Base-by-base conservation (phyloP, 495 filamentous ascomycete species). In the Aspergillus asperescens region DNA sequence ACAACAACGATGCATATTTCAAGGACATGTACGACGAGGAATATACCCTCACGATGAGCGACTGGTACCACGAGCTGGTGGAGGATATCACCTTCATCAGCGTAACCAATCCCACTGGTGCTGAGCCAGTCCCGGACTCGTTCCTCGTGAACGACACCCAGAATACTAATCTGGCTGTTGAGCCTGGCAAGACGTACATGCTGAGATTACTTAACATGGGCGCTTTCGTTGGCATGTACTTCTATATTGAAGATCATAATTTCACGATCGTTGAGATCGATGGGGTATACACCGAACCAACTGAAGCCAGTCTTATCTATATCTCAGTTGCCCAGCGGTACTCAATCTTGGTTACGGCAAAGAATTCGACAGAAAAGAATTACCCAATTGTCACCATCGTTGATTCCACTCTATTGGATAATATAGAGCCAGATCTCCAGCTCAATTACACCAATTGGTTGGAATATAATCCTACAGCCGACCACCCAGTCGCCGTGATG, bases 371-470 rank as follows among this genome's bases (percentile, higher is more conserved):
- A 0, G 66, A 70, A 3, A 69, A 73, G 27, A 90, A 90, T 59
- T 89, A 82, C 59, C 76, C 85, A 7, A 82, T 90, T 62, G 85
- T 58, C 34, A 69, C 62, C 5, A 53, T 68, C 0, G 66, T 57
- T 7, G 70, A 73, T 35, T 67, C 68, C 0, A 35, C 18, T 7
- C 51, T 75, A 12, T 34, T 72, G 20, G 68, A 71, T 29, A 61
- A 24, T 2, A 68, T 71, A n/a, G 50, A 59, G 3, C 45, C 63
- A 1, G 43, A 58, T 7, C 50, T 72, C 2, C 51, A 90, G 54
- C 81, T 81, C 24, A 94, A 94, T 55, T 73, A 81, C 0, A 92
- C 89, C 2, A 85, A 85, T 12, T 92, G 86, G 85, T 77, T 94
- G 0, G 75, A 86, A 8, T 92, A 94, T 58, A 79, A 91, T 62